Base-by-base conservation (phyloP, 352 stramenopile genomes). In the Phytophthora citricola region DNA sequence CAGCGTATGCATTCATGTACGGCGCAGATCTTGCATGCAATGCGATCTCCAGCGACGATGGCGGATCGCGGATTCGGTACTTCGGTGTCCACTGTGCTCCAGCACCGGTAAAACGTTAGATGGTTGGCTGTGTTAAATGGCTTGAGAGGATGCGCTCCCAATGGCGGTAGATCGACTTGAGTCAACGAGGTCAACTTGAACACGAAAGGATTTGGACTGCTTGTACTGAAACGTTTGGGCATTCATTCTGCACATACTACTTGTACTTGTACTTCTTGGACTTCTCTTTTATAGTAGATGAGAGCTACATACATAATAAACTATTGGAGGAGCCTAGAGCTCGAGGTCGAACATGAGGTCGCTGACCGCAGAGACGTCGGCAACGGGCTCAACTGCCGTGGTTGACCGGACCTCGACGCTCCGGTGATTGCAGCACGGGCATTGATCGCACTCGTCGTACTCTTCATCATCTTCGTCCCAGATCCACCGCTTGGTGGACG, bases 311-410 rank as follows among this genome's bases (percentile, higher is more conserved):
- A 75, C 45, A 75, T 75, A 75, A 70, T 70, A 65, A 51, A 65
- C 54, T 73, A 62, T 58, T 5, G 12, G n/a, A 17, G 20, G n/a
- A 58, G 43, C 56, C 71, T 75, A 91, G 59, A 91, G 82, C 68
- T 91, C 83, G 46, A 91, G 62, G 34, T 89, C 80, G 41, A 91
- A 91, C 34, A 91, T 79, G 64, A 91, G 75, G 39, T 91, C 80
- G 63, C 68, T 76, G 24, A 56, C 26, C 15, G 59, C 48, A 14
- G 56, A 39, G 26, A 45, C 55, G 14, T 61, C 43, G 20, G 41
- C 24, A 22, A 31, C 40, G 41, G 47, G 24, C 27, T 63, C 27
- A 48, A n/a, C 2, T 5, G 14, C 7, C 34, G 29, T 11, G 32
- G 47, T 20, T 17, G 45, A 49, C 38, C 56, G 44, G 40, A 0